Percentiles rank a stretch among this genome's conserved stretches.
phyloP scores from a whole-genome alignment of 345 rosid genomes.

The Salix dunnii region DNA sequence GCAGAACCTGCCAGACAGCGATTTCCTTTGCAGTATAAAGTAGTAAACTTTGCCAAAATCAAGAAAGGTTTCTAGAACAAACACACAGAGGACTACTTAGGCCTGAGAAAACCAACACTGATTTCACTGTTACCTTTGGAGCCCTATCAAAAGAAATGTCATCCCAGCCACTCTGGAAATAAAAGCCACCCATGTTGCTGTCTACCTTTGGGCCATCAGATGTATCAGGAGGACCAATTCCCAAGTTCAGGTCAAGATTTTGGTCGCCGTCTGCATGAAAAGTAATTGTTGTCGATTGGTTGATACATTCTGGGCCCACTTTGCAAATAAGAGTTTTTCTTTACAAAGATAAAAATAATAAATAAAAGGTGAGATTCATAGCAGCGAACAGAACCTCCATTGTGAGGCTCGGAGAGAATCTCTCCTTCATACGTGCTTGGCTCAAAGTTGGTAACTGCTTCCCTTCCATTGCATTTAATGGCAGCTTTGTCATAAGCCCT shows the following conservation, averaged over 20 bases:
- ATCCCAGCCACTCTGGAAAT: slow-evolving; percentile 16
- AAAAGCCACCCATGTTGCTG: slow-evolving; percentile 7
- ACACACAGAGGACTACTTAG: background rate
- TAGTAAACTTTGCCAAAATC: background rate
- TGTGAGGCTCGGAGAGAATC: slow-evolving; percentile 23
- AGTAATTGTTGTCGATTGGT: slow-evolving; percentile 2
- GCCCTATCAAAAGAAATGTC: slow-evolving; percentile 18
- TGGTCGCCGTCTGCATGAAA: slow-evolving; percentile 33
- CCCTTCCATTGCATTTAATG: slow-evolving; percentile 76
- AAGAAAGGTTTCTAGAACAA: background rate
- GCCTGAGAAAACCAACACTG: background rate
- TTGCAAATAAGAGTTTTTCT: background rate
- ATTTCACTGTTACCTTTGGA: slow-evolving; percentile 26
- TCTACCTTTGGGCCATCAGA: slow-evolving; percentile 23
- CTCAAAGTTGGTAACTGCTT: slow-evolving; percentile 90
- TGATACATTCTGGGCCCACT: background rate
- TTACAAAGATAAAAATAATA: background rate
- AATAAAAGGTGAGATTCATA: background rate
- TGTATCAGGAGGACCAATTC: slow-evolving; percentile 45
- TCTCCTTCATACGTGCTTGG: slow-evolving; percentile 59
- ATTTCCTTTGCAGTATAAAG: background rate
- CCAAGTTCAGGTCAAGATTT: slow-evolving; percentile 53
- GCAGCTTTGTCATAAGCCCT: slow-evolving; percentile 98
- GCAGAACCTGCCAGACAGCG: slow-evolving; percentile 25
- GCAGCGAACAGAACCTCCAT: slow-evolving; percentile 26